Evolutionary conservation across 2,329 filamentous ascomycete species (phyloP), one percentile per base, ranked within the genome.

Genomic region (Teratosphaeria epicoccoides): DNA sequence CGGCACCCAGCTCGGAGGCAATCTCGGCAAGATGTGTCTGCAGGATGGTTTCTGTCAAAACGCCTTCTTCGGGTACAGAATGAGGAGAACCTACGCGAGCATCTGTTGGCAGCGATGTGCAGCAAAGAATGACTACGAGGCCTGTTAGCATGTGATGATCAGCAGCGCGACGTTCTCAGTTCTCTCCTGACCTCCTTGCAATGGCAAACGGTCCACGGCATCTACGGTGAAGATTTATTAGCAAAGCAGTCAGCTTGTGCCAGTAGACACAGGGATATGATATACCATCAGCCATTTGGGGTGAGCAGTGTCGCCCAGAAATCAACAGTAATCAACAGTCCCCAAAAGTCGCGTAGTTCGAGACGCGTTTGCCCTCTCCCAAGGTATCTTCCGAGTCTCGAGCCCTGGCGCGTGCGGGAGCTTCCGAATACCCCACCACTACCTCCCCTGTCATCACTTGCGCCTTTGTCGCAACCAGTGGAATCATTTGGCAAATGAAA

Each of bases 1-100:
- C 70, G 48, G 90, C 93, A 58, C 93, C 93, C 75, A 98, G 88
- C 65, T 95, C 82, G 57, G 76, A 70, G 17, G 87, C 86, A 55
- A 82, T 80, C 47, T 76, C 70, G 14, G 79, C 80, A 46, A 68
- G 54, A 37, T 56, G 54, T 11, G 59, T 63, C 64, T 67, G 52
- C 22, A 44, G 24, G 11, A 49, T 20, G 14, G 23, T 48, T 17
- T 17, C 5, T 17, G 33, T 40, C 33, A 20, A 33, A 17, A 5
- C 14, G 20, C 7, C 3, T n/a, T 46, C 24, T 24, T 17, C 11
- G 20, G 10, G 20, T 3, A 6, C 4, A 4, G 4, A 17, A 23
- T 9, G 4, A 14, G 17, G 7, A 14, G 11, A 6, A 46, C 44
- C 17, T 61, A 66, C 65, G 47, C 64, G 63, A 49, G 62, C 60